Conservation (phyloP, 345 rosid genomes). For the Excoecaria cochinchinensis region DNA sequence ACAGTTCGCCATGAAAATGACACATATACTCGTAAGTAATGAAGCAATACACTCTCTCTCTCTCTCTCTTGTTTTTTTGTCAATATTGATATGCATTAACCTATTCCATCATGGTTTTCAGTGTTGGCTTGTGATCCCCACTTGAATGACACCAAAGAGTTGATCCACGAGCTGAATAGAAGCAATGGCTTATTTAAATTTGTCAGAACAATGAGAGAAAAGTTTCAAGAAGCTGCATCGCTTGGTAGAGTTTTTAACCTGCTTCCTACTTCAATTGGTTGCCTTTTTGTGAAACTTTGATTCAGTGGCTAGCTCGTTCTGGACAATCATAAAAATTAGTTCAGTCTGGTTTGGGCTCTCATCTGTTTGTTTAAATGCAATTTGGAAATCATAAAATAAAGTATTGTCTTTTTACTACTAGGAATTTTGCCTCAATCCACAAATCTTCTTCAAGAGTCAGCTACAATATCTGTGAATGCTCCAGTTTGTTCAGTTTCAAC, state of each 20-base stretch:
- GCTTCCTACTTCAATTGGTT: constrained; percentile 6
- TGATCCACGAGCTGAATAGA: constrained; percentile 68
- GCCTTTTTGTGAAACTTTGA: constrained; percentile 7
- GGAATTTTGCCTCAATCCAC: constrained; percentile 44
- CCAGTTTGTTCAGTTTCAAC: constrained; percentile 58
- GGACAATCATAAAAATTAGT: not conserved
- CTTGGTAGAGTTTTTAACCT: constrained; percentile 42
- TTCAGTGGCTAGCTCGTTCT: not conserved
- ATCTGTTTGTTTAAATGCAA: constrained; percentile 10
- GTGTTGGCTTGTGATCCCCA: constrained; percentile 80
- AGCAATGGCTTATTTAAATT: constrained; percentile 81
- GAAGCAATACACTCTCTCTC: not conserved
- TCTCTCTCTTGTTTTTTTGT: no score
- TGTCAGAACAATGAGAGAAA: constrained; percentile 77
- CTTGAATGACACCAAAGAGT: constrained; percentile 50
- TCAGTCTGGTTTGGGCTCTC: not conserved
- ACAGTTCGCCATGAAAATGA: constrained; percentile 67
- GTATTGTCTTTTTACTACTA: constrained; percentile 28
- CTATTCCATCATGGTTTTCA: constrained; percentile 32
- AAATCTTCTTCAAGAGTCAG: constrained; percentile 54
- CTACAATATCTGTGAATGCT: constrained; percentile 58
- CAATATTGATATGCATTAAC: constrained; percentile 3
- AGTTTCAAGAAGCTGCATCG: constrained; percentile 62
- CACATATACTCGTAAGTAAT: constrained; percentile 60
- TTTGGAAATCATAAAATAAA: constrained; percentile 1